Evolutionary conservation across 1,284 basidiomycete species (phyloP).

Genomic region (Erythrobasidium hasegawianum): DNA sequence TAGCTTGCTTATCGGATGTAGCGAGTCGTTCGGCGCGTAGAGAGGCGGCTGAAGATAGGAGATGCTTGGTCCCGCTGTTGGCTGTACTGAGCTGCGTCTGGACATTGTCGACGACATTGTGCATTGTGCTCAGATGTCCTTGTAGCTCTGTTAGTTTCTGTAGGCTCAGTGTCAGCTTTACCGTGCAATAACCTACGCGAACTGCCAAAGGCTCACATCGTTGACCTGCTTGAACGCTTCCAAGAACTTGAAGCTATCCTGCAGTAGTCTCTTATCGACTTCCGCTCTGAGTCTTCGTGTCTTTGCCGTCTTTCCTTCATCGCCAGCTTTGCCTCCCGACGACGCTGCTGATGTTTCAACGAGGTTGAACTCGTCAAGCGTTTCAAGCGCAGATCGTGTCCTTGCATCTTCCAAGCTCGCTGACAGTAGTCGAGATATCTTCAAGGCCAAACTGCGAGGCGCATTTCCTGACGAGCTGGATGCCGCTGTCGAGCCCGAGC

Average conservation of each 20-base stretch:
- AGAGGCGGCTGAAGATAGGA: conserved; percentile 82
- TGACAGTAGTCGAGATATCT: conserved; percentile 56
- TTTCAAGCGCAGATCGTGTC: conserved; percentile 73
- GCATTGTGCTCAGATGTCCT: conserved; percentile 71
- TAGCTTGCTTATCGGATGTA: conserved; percentile 58
- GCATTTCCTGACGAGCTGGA: conserved; percentile 1
- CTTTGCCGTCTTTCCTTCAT: conserved; percentile 38
- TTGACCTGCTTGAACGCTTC: conserved; percentile 80
- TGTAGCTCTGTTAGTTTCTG: conserved; percentile 76
- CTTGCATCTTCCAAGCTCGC: conserved; percentile 72
- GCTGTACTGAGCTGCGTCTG: conserved; percentile 71
- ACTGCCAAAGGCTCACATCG: conserved; percentile 59
- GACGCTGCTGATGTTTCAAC: conserved; percentile 6
- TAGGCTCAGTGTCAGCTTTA: not conserved
- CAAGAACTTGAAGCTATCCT: conserved; percentile 75
- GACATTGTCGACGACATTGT: conserved; percentile 72
- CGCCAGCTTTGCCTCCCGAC: conserved; percentile 9
- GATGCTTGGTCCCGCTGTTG: conserved; percentile 69
- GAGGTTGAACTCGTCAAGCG: conserved; percentile 70
- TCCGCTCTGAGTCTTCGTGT: conserved; percentile 74
- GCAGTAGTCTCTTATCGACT: conserved; percentile 72
- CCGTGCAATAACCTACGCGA: not conserved
- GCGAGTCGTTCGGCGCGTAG: conserved; percentile 64
- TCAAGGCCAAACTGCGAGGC: conserved; percentile 31
- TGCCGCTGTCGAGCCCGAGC: no score